A percentile compares a stretch with the other conserved stretches of the same genome.
Conservation (phyloP, 2,329 filamentous ascomycete species). For the Periconia sp. region DNA sequence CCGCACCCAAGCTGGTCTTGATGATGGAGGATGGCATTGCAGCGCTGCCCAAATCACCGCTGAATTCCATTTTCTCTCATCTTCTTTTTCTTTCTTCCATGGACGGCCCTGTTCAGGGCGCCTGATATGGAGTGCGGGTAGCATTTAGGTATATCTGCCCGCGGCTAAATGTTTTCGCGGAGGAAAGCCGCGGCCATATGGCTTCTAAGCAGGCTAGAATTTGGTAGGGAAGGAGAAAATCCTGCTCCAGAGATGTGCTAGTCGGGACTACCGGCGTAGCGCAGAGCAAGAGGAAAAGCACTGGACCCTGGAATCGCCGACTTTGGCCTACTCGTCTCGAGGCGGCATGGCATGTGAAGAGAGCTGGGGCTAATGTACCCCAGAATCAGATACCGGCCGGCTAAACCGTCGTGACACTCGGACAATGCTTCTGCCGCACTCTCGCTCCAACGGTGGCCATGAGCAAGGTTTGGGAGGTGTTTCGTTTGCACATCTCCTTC, state of each 20-base stretch:
- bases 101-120: too few relatives aligned
- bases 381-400: constrained; percentile 32
- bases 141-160: not conserved
- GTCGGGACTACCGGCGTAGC: not conserved
- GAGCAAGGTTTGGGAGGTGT: constrained; percentile 21
- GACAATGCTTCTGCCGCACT: constrained; percentile 6
- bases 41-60: too few relatives aligned
- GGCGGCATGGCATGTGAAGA: constrained; percentile 27
- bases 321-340: constrained; percentile 1
- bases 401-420: constrained; percentile 18
- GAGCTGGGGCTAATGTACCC: constrained; percentile 33
- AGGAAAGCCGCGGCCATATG: not conserved
- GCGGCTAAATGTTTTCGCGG: constrained; percentile 4
- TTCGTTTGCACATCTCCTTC: constrained; percentile 14
- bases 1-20: constrained; percentile 4
- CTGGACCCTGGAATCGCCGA: constrained; percentile 32
- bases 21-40: constrained; percentile 1
- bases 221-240: constrained; percentile 23
- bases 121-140: too few relatives aligned
- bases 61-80: too few relatives aligned
- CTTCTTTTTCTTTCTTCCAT: too few relatives aligned
- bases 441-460: constrained; percentile 2
- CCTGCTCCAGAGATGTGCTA: not conserved
- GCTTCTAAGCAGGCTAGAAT: constrained; percentile 26
- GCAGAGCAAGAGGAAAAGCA: not conserved